Percentiles rank a stretch among this genome's conserved stretches.
phyloP scores from a whole-genome alignment of 2,329 filamentous ascomycete species.

The Beauveria sp. region DNA sequence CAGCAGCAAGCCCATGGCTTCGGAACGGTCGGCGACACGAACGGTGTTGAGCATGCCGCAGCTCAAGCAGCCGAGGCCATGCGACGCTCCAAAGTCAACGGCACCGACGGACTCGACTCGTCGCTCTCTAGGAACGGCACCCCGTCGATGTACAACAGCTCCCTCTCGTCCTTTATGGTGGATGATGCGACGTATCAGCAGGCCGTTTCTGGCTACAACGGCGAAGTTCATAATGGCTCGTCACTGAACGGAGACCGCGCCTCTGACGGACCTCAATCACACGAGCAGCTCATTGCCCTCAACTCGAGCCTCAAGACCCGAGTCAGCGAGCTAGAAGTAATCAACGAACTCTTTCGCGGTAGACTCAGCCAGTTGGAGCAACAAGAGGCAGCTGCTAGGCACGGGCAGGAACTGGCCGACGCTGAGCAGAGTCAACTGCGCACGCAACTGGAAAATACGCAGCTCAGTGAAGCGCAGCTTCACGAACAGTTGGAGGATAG shows the following conservation, averaged over 20 bases:
- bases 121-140: constrained; percentile 75
- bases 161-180: constrained; percentile 73
- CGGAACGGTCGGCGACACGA: constrained; percentile 36
- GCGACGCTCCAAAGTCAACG: constrained; percentile 64
- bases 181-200: constrained; percentile 60
- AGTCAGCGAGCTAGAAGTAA: constrained; percentile 90
- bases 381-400: constrained; percentile 61
- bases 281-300: constrained; percentile 69
- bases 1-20: constrained; percentile 32
- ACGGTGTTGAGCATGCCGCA: constrained; percentile 53
- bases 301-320: constrained; percentile 90
- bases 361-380: constrained; percentile 73
- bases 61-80: constrained; percentile 45
- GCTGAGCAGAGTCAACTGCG: constrained; percentile 51
- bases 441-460: constrained; percentile 43
- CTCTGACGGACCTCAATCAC: constrained; percentile 65
- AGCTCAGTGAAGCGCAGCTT: constrained; percentile 37
- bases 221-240: constrained; percentile 44
- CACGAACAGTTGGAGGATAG: constrained; percentile 65
- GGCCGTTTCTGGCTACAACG: constrained; percentile 42
- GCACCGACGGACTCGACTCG: constrained; percentile 68
- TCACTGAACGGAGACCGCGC: constrained; percentile 53
- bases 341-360: constrained; percentile 75
- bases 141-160: constrained; percentile 65
- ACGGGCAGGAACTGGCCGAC: constrained; percentile 49